Evolutionary conservation across 106 monocot species (phyloP), one percentile per base, ranked within the genome.

Genomic region (Apostasia ramifera): DNA sequence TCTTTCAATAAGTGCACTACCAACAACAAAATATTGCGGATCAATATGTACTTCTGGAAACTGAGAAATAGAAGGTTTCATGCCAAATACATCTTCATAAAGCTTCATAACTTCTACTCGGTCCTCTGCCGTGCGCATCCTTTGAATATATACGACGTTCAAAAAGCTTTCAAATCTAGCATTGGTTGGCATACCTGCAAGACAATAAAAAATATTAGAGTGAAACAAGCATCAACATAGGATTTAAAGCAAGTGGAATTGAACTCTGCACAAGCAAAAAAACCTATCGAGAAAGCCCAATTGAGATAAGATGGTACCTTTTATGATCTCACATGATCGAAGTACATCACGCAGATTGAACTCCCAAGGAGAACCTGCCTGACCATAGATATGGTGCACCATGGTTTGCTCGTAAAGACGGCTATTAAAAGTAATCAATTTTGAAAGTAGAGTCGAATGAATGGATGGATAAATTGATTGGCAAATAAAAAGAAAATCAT

Each of bases 261-360:
- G 54, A 46, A 54, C 4, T 7, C 38, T 59, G 49, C 9, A 54
- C 8, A 45, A n/a, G 44, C 61, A 38, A 5, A 57, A 47, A 69
- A 49, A 3, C 26, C 14, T n/a, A n/a, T 57, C 38, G 67, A 3
- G 65, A 47, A 68, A 26, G 26, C 26, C 26, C 26, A 26, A 26
- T 26, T 26, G 69, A 66, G 6, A 40, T 47, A 68, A 43, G 8
- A n/a, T 37, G 49, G 46, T 61, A 95, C 91, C 86, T 88, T 91
- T 75, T 42, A 93, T 92, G 69, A 98, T 87, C 73, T 98, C 83
- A 71, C 98, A 98, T 45, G 98, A 93, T 44, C 98, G 76, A 59
- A 98, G 73, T 47, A 98, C 81, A 90, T 98, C 98, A 66, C 98
- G 90, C 11, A 98, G 81, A 77, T 98, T 98, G 75, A 98, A 98